Evolutionary conservation across 441 rosid species (phyloP), one percentile per base, ranked within the genome.

Genomic region (Eruca vesicaria): DNA sequence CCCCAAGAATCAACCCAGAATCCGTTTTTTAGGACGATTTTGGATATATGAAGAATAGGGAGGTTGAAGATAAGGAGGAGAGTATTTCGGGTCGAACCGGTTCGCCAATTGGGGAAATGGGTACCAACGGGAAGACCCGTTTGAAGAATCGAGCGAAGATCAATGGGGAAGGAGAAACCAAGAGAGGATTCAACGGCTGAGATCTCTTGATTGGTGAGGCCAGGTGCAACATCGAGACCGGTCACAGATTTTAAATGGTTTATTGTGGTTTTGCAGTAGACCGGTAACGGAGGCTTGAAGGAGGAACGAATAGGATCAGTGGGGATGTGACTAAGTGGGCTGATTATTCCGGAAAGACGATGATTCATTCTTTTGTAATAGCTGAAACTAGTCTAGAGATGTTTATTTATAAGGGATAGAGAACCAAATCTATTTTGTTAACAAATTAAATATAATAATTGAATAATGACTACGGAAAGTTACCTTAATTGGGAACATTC

Each of bases 1-100:
- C 97, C 94, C 99, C 97, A 92, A 1, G 90, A 84, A 52, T 76
- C 77, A 12, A 85, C 86, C 99, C 97, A 92, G 78, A 84, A 90
- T 61, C 78, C 82, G 69, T 84, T 72, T 11, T 67, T 71, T 2
- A 78, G 67, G 38, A 91, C 76, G 71, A 79, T 78, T 57, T 84
- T 87, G 7, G 84, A 82, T 14, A 94, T 63, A 62, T 82, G 83
- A 31, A 82, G 72, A 14, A 75, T 8, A 6, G 97, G 93, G 43
- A 92, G 90, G 63, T 66, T 78, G 53, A 86, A 56, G 20, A 87
- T 81, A 43, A 86, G 21, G 20, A 72, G 82, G 53, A 92, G 93
- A 72, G 45, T 28, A 32, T 87, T 90, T 16, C 87, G 94, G 5
- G 58, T 81, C 21, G 91, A 90, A n/a, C 72, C 75, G 82, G 67